Evolutionary conservation across 2,329 filamentous ascomycete genomes (phyloP), one percentile per base, ranked within the genome.

Genomic region (Curvularia sp.): DNA sequence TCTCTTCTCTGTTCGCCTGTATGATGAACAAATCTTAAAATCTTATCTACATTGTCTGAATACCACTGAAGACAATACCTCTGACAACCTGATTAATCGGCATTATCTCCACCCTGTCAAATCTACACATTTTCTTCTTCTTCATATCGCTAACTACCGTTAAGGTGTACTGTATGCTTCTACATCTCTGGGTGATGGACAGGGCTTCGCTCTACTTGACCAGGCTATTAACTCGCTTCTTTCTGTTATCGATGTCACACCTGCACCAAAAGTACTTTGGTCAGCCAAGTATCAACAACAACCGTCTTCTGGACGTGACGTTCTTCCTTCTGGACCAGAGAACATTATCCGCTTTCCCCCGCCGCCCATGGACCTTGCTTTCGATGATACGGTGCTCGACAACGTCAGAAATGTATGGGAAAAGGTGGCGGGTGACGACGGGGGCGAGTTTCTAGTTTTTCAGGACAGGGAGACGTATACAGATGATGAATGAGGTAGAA

Each of bases 11-110:
- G 25, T 34, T 46, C 59, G 60, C 55, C 83, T 84, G 83, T 74
- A 90, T 93, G 94, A 97, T 98, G 93, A 97, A 84, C 79, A 39
- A 38, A 79, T 53, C 80, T 83, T 79, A 85, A 96, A 95, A 92
- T 93, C 93, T 98, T 98, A 98, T 97, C 94, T 97, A 98, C 94
- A 97, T 98, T 98, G 93, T 91, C 94, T 93, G 94, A 96, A 90
- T 81, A 81, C 78, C 84, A 85, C 89, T 96, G 93, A 96, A 88
- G 93, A 95, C 85, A 83, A 77, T 61, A 63, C 83, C 87, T 93
- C 90, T 94, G 89, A 94, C 88, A 92, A 89, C 81, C 92, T 96
- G 92, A 96, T 87, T 54, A 71, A 80, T 80, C 79, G 82, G 77
- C 65, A 47, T 43, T 39, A n/a, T 19, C 23, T 27, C 51, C 49